Evolutionary conservation across 129 eudicot species (phyloP).

Genomic region (Cynara cardunculus): DNA sequence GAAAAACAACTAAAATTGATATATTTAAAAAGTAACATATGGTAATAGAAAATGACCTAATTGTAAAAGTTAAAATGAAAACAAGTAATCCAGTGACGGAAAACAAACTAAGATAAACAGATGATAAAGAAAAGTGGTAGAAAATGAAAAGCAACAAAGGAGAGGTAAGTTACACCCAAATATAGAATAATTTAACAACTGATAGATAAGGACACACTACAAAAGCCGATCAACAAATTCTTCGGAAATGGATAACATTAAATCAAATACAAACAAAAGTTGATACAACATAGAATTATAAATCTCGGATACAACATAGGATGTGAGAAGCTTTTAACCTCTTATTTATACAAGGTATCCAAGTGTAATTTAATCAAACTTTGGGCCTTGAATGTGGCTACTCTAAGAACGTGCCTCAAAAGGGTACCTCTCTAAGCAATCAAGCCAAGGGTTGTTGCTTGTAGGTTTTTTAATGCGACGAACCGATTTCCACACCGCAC

Average conservation of each 20-base stretch:
- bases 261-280: slow-evolving; percentile 22
- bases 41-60: background rate
- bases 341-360: slow-evolving; percentile 32
- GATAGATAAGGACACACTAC: background rate
- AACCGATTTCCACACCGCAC: slow-evolving; percentile 86
- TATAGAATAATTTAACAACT: background rate
- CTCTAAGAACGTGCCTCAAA: slow-evolving; percentile 36
- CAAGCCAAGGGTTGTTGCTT: slow-evolving; percentile 76
- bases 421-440: slow-evolving; percentile 66
- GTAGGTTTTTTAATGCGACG: slow-evolving; percentile 54
- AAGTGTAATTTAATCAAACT: slow-evolving; percentile 22
- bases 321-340: slow-evolving; percentile 29
- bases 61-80: background rate
- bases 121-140: background rate
- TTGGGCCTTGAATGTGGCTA: slow-evolving; percentile 4
- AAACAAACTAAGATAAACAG: background rate
- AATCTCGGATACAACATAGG: slow-evolving; percentile 26
- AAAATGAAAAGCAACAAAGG: background rate
- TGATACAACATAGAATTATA: slow-evolving; percentile 19
- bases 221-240: background rate
- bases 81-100: background rate
- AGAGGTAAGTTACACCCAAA: background rate
- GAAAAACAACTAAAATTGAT: background rate
- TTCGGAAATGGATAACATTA: slow-evolving; percentile 3
- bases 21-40: background rate